Percentiles rank a stretch among this genome's conserved stretches.
Evolutionary conservation across 2,329 filamentous ascomycete species (phyloP).

Genomic region (Fusarium dimerum): DNA sequence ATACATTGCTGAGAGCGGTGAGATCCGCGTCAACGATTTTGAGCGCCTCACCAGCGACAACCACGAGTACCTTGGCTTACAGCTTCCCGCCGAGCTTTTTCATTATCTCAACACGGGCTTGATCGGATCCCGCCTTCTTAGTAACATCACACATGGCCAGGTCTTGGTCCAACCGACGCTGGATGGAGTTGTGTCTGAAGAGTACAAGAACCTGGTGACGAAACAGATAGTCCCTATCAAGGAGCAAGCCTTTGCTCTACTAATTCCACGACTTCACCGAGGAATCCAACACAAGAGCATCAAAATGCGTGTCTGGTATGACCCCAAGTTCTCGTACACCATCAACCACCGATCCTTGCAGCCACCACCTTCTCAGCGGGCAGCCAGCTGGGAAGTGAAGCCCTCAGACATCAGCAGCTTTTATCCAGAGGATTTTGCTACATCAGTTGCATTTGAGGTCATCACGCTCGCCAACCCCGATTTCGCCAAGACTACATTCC

Average conservation of each 20-base stretch:
- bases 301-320: conserved; percentile 81
- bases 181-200: conserved; percentile 76
- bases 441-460: conserved; percentile 58
- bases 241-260: conserved; percentile 73
- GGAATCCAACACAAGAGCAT: conserved; percentile 82
- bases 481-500: conserved; percentile 69
- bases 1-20: conserved; percentile 75
- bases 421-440: conserved; percentile 43
- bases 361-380: conserved; percentile 48
- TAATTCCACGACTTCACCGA: conserved; percentile 78
- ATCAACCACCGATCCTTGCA: conserved; percentile 60
- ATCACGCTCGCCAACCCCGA: conserved; percentile 67
- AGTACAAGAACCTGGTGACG: conserved; percentile 79
- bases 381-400: conserved; percentile 72
- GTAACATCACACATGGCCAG: conserved; percentile 79
- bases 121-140: conserved; percentile 75
- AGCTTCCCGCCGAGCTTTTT: conserved; percentile 85
- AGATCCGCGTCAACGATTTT: conserved; percentile 71
- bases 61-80: conserved; percentile 86
- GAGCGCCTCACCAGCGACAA: conserved; percentile 79
- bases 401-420: conserved; percentile 54
- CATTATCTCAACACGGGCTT: conserved; percentile 85
- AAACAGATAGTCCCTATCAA: conserved; percentile 73
- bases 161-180: conserved; percentile 80
- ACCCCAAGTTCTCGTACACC: conserved; percentile 65